Conservation (phyloP, 306 rosid species). For the Pyrus betulifolia region DNA sequence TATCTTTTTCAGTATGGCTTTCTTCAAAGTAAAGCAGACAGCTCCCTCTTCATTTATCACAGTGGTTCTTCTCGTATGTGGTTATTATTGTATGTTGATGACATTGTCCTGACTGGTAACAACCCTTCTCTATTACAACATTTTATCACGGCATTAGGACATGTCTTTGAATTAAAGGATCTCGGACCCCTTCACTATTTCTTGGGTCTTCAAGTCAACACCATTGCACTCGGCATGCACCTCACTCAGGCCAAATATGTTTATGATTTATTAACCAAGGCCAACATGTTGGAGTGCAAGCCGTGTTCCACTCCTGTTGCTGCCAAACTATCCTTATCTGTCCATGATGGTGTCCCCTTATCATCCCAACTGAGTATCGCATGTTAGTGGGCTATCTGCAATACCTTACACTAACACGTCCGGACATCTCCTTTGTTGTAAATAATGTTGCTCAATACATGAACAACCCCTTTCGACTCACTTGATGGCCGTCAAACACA, state of each 20-base stretch:
- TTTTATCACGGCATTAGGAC: not conserved
- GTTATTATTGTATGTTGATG: not conserved
- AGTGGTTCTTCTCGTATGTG: not conserved
- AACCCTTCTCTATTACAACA: not conserved
- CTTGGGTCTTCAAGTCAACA: not conserved
- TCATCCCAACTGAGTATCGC: not conserved
- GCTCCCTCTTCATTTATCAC: not conserved
- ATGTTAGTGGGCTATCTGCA: not conserved
- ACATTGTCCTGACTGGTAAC: not conserved
- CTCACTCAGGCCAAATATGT: not conserved
- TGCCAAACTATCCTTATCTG: not conserved
- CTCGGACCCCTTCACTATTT: not conserved
- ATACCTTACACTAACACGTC: not conserved
- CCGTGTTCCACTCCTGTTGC: not conserved
- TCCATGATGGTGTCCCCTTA: not conserved
- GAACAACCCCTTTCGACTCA: not conserved
- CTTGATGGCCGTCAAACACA: rapidly evolving
- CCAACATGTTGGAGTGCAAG: not conserved
- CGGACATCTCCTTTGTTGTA: rapidly evolving
- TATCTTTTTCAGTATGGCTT: not conserved
- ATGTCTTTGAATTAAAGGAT: not conserved
- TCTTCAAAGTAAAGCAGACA: not conserved
- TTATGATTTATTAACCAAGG: rapidly evolving
- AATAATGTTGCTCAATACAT: not conserved
- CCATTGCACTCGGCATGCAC: rapidly evolving